Evolutionary conservation across 2,329 filamentous ascomycete genomes (phyloP).

Genomic region (Neopestalotiopsis clavispora): DNA sequence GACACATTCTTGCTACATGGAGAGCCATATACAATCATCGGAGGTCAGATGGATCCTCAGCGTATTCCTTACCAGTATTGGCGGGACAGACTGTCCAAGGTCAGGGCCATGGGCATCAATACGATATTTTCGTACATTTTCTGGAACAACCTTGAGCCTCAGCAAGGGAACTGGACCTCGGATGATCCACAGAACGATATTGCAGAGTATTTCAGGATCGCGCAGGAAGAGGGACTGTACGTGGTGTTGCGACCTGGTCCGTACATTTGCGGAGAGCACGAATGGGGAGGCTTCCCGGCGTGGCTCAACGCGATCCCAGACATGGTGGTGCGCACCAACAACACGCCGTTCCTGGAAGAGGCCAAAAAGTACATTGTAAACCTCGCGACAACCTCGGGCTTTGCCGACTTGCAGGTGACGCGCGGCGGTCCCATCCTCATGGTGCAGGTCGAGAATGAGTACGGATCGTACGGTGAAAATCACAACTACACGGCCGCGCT

Average conservation of each 20-base stretch:
- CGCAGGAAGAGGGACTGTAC: constrained; percentile 51
- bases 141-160: constrained; percentile 54
- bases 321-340: constrained; percentile 46
- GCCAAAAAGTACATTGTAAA: constrained; percentile 43
- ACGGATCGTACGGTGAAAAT: constrained; percentile 52
- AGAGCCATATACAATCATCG: constrained; percentile 40
- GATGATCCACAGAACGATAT: constrained; percentile 49
- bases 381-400: constrained; percentile 37
- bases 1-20: constrained; percentile 15
- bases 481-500: constrained; percentile 47
- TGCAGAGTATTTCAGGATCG: constrained; percentile 50
- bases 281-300: constrained; percentile 54
- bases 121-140: constrained; percentile 56
- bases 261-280: constrained; percentile 53
- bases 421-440: constrained; percentile 53
- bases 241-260: constrained; percentile 52
- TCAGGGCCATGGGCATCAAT: constrained; percentile 52
- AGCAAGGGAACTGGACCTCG: constrained; percentile 42
- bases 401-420: constrained; percentile 42
- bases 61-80: constrained; percentile 52
- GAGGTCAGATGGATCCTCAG: constrained; percentile 56
- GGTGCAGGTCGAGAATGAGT: constrained; percentile 57
- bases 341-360: constrained; percentile 43
- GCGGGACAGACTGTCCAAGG: constrained; percentile 48
- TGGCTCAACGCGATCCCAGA: constrained; percentile 48